Percentiles rank a stretch among this genome's conserved stretches.
Evolutionary conservation across 2,329 filamentous ascomycete species (phyloP).

Genomic region (Chalaropsis ovoidea): DNA sequence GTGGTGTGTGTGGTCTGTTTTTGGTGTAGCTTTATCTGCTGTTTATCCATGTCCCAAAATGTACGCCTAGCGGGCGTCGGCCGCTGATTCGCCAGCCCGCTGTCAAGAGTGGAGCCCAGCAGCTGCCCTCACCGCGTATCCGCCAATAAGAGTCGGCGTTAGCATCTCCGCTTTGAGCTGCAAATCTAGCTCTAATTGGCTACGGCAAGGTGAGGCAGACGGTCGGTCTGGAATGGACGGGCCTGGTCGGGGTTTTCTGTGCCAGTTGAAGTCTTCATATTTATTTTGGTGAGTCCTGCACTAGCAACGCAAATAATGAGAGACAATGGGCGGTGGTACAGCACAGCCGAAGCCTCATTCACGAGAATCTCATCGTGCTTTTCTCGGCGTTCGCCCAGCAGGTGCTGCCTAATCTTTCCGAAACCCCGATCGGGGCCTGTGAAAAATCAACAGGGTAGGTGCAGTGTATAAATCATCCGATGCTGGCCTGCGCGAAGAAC

Average conservation of each 20-base stretch:
- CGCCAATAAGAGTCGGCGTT: not conserved
- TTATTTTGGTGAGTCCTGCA: not conserved
- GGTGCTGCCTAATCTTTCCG: conserved; percentile 14
- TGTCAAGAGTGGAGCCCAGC: not conserved
- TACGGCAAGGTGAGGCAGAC: not conserved
- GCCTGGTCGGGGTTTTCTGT: not conserved
- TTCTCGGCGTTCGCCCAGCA: conserved; percentile 19
- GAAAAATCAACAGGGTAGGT: not conserved
- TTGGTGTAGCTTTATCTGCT: conserved; percentile 2
- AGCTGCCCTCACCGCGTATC: not conserved
- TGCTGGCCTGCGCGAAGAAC: not conserved
- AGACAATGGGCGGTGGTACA: not conserved
- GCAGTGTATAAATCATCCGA: not conserved
- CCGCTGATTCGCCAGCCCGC: not conserved
- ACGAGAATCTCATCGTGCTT: conserved; percentile 12
- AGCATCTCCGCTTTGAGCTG: not conserved
- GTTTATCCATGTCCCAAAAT: not conserved
- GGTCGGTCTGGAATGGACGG: not conserved
- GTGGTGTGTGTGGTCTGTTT: conserved; percentile 9
- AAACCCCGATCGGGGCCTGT: conserved; percentile 16
- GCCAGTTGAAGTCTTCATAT: not conserved
- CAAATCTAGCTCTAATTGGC: not conserved
- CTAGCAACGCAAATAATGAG: conserved; percentile 7
- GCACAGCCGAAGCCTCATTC: not conserved
- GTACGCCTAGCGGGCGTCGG: too few relatives aligned